phyloP scores from a whole-genome alignment of 352 stramenopile genomes.

The Elongisporangium anandrum region DNA sequence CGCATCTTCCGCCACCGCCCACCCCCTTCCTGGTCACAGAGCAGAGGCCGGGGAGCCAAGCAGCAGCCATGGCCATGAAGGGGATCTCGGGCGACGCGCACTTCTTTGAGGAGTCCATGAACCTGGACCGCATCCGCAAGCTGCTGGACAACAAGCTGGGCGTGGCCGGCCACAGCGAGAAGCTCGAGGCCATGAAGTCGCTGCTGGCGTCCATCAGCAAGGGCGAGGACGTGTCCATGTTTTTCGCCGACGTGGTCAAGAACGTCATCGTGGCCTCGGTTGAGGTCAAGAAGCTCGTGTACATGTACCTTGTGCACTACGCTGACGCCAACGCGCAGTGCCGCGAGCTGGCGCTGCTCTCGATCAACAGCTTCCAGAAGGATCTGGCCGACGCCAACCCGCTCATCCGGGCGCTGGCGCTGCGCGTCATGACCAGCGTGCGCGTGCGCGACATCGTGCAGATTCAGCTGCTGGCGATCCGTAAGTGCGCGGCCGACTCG shows the following conservation, averaged over 20 bases:
- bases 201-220: conserved; percentile 97
- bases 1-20: neutral
- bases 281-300: conserved; percentile 99
- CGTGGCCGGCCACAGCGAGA: conserved; percentile 76
- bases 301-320: conserved; percentile 99
- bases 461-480: conserved; percentile 97
- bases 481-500: conserved; percentile 88
- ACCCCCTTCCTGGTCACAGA: neutral
- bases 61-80: conserved; percentile 39
- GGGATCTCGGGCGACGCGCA: conserved; percentile 91
- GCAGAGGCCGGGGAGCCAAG: neutral
- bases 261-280: conserved; percentile 93
- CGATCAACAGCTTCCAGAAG: conserved; percentile 99
- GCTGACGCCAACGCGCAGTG: conserved; percentile 93
- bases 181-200: conserved; percentile 98
- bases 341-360: conserved; percentile 95
- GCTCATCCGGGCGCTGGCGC: conserved; percentile 89
- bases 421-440: conserved; percentile 97
- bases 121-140: conserved; percentile 82
- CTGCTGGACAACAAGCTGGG: conserved; percentile 89
- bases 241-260: conserved; percentile 97
- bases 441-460: conserved; percentile 98
- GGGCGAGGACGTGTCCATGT: conserved; percentile 95
- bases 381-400: conserved; percentile 95
- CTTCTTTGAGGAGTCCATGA: conserved; percentile 98